These are phyloP conservation scores for Pleurotus giganteus DNA, from an alignment of 768 basidiomycete genomes.

Conservation along the genomic window DNA sequence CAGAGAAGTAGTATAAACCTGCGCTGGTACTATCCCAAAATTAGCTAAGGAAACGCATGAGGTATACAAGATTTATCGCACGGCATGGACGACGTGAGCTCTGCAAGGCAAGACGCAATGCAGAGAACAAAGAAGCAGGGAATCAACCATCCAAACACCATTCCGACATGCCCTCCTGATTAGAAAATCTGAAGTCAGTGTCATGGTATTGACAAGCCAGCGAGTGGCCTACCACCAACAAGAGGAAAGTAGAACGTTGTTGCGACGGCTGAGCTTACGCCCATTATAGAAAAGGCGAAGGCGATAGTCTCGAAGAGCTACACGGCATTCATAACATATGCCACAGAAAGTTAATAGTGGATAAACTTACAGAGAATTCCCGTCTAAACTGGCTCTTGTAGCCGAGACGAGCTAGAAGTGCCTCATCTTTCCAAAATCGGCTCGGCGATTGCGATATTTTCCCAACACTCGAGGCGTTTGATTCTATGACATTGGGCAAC, in stretches of 20 bases:
- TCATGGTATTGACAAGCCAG: too few relatives aligned
- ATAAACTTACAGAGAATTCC: constrained; percentile 50
- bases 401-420: constrained; percentile 47
- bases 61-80: constrained; percentile 27
- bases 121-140: constrained; percentile 57
- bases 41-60: not conserved
- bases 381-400: constrained; percentile 59
- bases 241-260: constrained; percentile 53
- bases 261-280: constrained; percentile 52
- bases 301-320: constrained; percentile 53
- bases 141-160: constrained; percentile 65
- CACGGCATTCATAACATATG: not conserved
- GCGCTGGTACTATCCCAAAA: constrained; percentile 47
- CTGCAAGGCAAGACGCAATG: constrained; percentile 54
- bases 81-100: constrained; percentile 62
- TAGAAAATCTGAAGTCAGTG: not conserved
- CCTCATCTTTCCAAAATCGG: constrained; percentile 31
- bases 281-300: constrained; percentile 62
- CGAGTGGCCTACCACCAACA: constrained; percentile 48
- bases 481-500: too few relatives aligned
- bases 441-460: not conserved
- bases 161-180: constrained; percentile 61
- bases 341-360: not conserved
- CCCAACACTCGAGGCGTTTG: not conserved
- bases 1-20: constrained; percentile 62